Evolutionary conservation across 129 eudicot genomes (phyloP).

Genomic region (Saposhnikovia divaricata): DNA sequence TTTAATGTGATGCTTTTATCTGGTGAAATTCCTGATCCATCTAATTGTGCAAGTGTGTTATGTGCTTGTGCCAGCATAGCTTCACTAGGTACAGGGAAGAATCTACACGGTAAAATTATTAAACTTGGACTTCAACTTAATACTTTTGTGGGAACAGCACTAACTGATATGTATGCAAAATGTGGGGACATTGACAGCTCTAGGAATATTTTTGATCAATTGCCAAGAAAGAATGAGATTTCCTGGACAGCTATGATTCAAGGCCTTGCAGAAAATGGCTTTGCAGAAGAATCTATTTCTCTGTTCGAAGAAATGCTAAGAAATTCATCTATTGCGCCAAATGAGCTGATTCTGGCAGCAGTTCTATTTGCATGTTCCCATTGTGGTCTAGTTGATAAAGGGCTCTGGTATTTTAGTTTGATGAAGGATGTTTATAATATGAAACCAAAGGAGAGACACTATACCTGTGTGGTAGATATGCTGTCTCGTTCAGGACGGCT

Average conservation of each 20-base stretch:
- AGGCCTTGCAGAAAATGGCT: conserved; percentile 74
- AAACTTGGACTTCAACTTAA: conserved; percentile 45
- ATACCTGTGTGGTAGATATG: conserved; percentile 55
- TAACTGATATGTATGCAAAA: conserved; percentile 65
- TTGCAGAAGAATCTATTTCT: conserved; percentile 41
- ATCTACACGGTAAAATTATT: conserved; percentile 42
- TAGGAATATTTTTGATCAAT: conserved; percentile 29
- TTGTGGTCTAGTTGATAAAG: conserved; percentile 58
- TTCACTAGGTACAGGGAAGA: conserved; percentile 45
- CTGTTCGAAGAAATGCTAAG: conserved; percentile 49
- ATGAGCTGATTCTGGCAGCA: conserved; percentile 52
- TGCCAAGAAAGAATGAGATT: conserved; percentile 40
- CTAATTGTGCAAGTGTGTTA: conserved; percentile 43
- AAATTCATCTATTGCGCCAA: conserved; percentile 28
- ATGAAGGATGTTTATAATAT: conserved; percentile 45
- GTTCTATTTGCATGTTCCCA: conserved; percentile 75
- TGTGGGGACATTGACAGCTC: conserved; percentile 52
- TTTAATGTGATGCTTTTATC: conserved; percentile 44
- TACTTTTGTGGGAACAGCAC: conserved; percentile 50
- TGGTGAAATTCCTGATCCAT: conserved; percentile 38
- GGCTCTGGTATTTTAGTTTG: conserved; percentile 44
- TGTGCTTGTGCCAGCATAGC: conserved; percentile 55
- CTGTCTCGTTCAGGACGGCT: conserved; percentile 63
- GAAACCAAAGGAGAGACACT: conserved; percentile 53
- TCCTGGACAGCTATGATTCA: conserved; percentile 84